Conservation (phyloP, 2,329 filamentous ascomycete species). For the Cladophialophora psammophila region DNA sequence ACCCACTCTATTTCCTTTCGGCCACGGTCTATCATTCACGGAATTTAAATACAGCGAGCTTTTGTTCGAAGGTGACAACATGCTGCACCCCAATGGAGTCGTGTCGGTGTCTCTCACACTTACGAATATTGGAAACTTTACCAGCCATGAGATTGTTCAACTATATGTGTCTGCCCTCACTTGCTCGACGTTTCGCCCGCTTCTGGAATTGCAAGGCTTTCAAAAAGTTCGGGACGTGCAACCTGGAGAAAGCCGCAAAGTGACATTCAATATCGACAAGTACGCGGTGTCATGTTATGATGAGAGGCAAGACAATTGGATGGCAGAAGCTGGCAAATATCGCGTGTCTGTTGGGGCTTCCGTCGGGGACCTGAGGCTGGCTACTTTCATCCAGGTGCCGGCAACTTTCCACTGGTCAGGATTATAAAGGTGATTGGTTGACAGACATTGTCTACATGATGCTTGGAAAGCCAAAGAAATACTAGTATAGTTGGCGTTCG, state of each 20-base stretch:
- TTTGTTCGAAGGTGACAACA: background rate
- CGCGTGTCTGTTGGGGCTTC: conserved; percentile 5
- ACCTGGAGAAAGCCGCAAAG: background rate
- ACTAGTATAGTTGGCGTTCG: no score
- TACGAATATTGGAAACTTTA: background rate
- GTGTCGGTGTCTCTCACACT: conserved; percentile 1
- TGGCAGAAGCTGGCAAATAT: conserved; percentile 6
- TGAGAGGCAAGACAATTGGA: background rate
- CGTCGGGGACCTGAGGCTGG: conserved; percentile 3
- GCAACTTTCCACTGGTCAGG: conserved; percentile 1
- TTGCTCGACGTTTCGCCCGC: conserved; percentile 2
- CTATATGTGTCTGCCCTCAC: background rate
- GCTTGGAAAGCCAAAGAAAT: no score
- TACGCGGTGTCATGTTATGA: conserved; percentile 6
- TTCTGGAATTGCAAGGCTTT: conserved; percentile 4
- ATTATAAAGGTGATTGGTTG: background rate
- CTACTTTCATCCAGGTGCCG: conserved; percentile 6
- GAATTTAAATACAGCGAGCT: conserved; percentile 57
- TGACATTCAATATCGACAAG: conserved; percentile 5
- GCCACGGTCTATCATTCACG: conserved; percentile 80
- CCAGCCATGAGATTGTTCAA: background rate
- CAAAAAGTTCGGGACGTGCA: background rate
- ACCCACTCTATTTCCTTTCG: conserved; percentile 74
- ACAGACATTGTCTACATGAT: background rate
- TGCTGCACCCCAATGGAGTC: background rate